Evolutionary conservation across 2,329 filamentous ascomycete genomes (phyloP), one percentile per base, ranked within the genome.

Genomic region (Paramyrothecium roridum): DNA sequence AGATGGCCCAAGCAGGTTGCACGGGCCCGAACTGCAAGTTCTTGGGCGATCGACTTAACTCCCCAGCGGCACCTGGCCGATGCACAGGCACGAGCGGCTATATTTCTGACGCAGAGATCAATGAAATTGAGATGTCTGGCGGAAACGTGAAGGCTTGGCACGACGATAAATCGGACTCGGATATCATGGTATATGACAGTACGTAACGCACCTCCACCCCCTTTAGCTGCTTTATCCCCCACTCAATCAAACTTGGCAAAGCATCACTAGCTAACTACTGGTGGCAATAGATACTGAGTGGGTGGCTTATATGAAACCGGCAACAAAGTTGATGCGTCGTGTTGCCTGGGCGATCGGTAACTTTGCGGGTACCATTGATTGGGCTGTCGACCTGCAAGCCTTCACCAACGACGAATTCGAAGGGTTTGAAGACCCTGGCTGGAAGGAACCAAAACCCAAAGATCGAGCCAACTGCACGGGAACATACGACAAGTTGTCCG

Each of bases 41-140:
- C 46, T 51, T 56, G 0, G 68, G 68, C 3, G 37, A 53, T 10
- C 22, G 46, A 2, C 26, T 45, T 10, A 48, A 56, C 0, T 69
- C 67, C 1, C n/a, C 50, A 2, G 67, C 67, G 0, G 50, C 33
- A 6, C 52, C 54, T 7, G 67, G 66, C 13, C 45, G 22, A 3
- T 70, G 67, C 53, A 70, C 67, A 1, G 52, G 54, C 2, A 65
- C 62, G 2, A 51, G 52, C 8, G 67, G 67, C 6, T 68, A 68
- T 19, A 60, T 69, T 33, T 49, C 62, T 8, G 58, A 66, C 47
- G 61, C 57, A 20, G 67, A 69, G 52, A 65, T 72, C 19, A 22
- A 61, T 6, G 60, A 69, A 19, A 69, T 74, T 30, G 63, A 70
- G 48, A 45, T n/a, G 17, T 17, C 40, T 45, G 40, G 40, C 16